Evolutionary conservation across 768 basidiomycete species (phyloP).

Genomic region (Pisolithus tinctorius): DNA sequence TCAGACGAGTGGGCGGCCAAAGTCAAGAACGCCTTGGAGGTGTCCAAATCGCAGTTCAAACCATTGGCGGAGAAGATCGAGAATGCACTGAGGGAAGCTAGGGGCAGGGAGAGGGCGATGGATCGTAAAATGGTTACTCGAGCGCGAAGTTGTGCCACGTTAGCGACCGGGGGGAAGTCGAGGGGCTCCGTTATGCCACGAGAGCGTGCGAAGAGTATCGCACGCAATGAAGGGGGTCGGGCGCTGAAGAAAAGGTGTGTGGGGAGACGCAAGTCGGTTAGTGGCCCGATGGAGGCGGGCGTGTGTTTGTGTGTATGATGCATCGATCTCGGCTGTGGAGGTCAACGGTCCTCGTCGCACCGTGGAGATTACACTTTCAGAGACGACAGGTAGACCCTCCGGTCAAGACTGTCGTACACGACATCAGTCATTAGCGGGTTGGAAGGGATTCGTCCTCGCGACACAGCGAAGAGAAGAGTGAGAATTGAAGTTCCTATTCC

Average conservation of each 20-base stretch:
- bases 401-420: slow-evolving; percentile 10
- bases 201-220: not conserved
- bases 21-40: slow-evolving; percentile 46
- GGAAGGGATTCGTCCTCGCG: slow-evolving; percentile 9
- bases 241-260: slow-evolving; percentile 53
- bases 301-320: slow-evolving; percentile 48
- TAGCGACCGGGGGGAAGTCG: slow-evolving; percentile 13
- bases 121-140: slow-evolving; percentile 18
- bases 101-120: slow-evolving; percentile 8
- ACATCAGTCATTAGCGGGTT: slow-evolving; percentile 18
- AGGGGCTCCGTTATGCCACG: not conserved
- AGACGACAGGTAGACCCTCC: not conserved
- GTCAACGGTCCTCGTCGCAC: slow-evolving; percentile 10
- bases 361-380: slow-evolving; percentile 17
- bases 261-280: slow-evolving; percentile 41
- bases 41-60: slow-evolving; percentile 50
- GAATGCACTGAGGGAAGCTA: slow-evolving; percentile 7
- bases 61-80: slow-evolving; percentile 38
- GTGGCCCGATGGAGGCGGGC: slow-evolving; percentile 24
- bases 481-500: slow-evolving; percentile 15
- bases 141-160: slow-evolving; percentile 30
- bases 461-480: slow-evolving; percentile 7
- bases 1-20: slow-evolving; percentile 52
- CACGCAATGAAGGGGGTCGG: slow-evolving; percentile 16
- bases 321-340: slow-evolving; percentile 41